Evolutionary conservation across 1,284 basidiomycete genomes (phyloP).

Genomic region (Ustilago hordei): DNA sequence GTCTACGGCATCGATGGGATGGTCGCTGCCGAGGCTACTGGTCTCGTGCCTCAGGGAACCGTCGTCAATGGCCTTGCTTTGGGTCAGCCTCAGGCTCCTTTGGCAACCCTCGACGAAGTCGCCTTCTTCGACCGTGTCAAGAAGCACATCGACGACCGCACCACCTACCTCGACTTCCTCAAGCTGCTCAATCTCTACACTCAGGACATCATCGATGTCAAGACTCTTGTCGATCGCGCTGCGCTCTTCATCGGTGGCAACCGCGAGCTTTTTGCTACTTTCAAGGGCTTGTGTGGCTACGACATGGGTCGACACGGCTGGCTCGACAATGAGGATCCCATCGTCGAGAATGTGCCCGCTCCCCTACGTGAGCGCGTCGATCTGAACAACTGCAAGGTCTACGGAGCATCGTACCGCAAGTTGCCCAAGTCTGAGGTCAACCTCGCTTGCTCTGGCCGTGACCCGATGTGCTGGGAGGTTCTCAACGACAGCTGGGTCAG

Average conservation of each 20-base stretch:
- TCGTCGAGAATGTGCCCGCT: slow-evolving; percentile 70
- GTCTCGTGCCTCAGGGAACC: slow-evolving; percentile 50
- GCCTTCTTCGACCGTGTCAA: slow-evolving; percentile 94
- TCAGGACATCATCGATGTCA: slow-evolving; percentile 88
- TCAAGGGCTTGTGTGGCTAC: slow-evolving; percentile 87
- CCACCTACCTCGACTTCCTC: slow-evolving; percentile 94
- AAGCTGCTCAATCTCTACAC: slow-evolving; percentile 95
- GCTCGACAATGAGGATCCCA: slow-evolving; percentile 71
- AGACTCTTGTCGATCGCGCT: slow-evolving; percentile 88
- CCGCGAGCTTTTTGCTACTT: slow-evolving; percentile 83
- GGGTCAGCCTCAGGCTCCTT: slow-evolving; percentile 69
- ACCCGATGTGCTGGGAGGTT: slow-evolving; percentile 94
- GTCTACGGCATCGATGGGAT: slow-evolving; percentile 62
- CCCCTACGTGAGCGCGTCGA: slow-evolving; percentile 67
- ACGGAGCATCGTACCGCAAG: slow-evolving; percentile 91
- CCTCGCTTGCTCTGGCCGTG: slow-evolving; percentile 91
- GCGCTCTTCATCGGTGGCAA: slow-evolving; percentile 81
- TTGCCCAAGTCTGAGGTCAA: slow-evolving; percentile 87
- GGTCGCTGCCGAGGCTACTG: slow-evolving; percentile 53
- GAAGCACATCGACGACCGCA: slow-evolving; percentile 83
- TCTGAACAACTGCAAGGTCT: slow-evolving; percentile 69
- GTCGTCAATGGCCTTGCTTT: slow-evolving; percentile 51
- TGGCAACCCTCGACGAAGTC: slow-evolving; percentile 83
- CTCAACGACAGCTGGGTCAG: slow-evolving; percentile 81
- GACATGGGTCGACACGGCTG: slow-evolving; percentile 76